Conservation (phyloP, 805 yeast species). For the Saccharomycopsis fibuligera region DNA sequence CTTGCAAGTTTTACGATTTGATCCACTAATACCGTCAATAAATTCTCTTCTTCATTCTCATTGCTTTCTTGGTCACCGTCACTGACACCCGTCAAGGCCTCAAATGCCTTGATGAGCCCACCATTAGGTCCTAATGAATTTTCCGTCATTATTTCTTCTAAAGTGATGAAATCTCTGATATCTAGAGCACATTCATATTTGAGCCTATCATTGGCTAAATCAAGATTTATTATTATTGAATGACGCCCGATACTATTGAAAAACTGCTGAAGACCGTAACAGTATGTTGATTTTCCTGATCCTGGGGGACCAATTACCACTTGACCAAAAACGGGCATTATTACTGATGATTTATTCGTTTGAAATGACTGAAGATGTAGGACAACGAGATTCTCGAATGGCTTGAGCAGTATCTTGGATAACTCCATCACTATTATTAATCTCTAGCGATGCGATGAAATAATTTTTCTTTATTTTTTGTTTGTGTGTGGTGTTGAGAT, state of each 20-base stretch:
- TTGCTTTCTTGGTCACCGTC: neutral
- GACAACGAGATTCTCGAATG: no score
- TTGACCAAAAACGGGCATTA: slow-evolving; percentile 69
- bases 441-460: no score
- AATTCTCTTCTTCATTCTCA: slow-evolving; percentile 34
- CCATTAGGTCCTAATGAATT: slow-evolving; percentile 65
- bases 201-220: slow-evolving; percentile 43
- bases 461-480: no score
- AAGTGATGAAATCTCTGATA: slow-evolving; percentile 48
- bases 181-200: slow-evolving; percentile 52
- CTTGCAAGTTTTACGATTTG: slow-evolving; percentile 51
- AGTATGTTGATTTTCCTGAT: slow-evolving; percentile 91
- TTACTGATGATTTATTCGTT: no score
- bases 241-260: slow-evolving; percentile 90
- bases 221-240: slow-evolving; percentile 62
- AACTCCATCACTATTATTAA: no score
- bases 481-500: no score
- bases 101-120: slow-evolving; percentile 84
- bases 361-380: no score
- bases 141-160: slow-evolving; percentile 56
- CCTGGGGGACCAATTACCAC: slow-evolving; percentile 98
- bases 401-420: no score
- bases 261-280: slow-evolving; percentile 88
- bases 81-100: slow-evolving; percentile 32
- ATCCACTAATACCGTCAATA: slow-evolving; percentile 51